Evolutionary conservation across 495 filamentous ascomycete species (phyloP).

Genomic region (Talaromyces trachyspermus): DNA sequence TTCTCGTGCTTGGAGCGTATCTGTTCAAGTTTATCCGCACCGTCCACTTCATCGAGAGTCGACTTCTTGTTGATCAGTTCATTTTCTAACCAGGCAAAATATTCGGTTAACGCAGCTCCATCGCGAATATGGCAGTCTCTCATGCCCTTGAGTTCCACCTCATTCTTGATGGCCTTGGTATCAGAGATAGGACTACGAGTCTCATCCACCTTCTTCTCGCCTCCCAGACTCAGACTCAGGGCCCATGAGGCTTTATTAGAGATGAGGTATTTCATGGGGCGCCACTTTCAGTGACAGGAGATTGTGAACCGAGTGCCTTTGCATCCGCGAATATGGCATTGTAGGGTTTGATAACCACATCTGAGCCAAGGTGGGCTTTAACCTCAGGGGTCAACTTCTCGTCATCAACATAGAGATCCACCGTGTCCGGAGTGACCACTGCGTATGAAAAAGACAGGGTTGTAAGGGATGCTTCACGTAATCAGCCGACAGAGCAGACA

Average conservation of each 20-base stretch:
- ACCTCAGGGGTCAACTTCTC: constrained; percentile 67
- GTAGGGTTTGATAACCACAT: constrained; percentile 77
- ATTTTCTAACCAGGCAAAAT: constrained; percentile 95
- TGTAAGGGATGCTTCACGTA: constrained; percentile 79
- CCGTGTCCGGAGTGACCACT: constrained; percentile 71
- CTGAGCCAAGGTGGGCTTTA: constrained; percentile 60
- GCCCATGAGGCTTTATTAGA: constrained; percentile 94
- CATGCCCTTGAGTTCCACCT: constrained; percentile 87
- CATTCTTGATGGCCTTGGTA: constrained; percentile 96
- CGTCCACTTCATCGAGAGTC: constrained; percentile 79
- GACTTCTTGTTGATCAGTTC: constrained; percentile 68
- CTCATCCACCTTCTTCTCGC: constrained; percentile 82
- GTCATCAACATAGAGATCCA: constrained; percentile 77
- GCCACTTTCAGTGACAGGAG: constrained; percentile 11
- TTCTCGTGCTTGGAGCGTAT: constrained; percentile 72
- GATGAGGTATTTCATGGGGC: constrained; percentile 64
- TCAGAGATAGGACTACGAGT: constrained; percentile 82
- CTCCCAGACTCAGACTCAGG: constrained; percentile 76
- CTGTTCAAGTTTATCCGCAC: constrained; percentile 81
- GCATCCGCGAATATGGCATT: constrained; percentile 74
- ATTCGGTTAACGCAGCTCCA: constrained; percentile 84
- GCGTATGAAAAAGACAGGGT: constrained; percentile 99
- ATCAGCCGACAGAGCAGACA: constrained; percentile 10
- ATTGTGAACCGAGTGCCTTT: constrained; percentile 42
- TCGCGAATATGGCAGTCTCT: constrained; percentile 88